These are phyloP conservation scores for Fusarium tuaranense DNA, from an alignment of 2,329 filamentous ascomycete genomes.

Conservation along the genomic window DNA sequence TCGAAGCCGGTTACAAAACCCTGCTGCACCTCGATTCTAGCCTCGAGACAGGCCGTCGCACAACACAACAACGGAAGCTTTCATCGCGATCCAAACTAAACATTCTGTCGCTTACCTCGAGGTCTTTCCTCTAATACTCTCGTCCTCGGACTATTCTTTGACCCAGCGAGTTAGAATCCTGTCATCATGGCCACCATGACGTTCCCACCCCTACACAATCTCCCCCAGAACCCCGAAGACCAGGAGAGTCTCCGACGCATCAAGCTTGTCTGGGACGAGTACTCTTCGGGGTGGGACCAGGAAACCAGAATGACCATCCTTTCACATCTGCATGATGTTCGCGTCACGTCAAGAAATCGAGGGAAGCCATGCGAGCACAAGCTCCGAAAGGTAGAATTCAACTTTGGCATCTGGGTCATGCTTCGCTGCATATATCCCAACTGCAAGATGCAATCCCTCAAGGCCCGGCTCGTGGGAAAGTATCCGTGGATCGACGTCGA, in stretches of 20 bases:
- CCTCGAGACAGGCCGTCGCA: neutral
- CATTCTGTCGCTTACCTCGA: neutral
- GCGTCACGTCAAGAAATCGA: neutral
- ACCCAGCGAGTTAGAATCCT: neutral
- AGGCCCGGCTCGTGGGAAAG: neutral
- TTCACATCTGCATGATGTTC: neutral
- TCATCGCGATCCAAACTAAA: neutral
- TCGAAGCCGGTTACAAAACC: neutral
- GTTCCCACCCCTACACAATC: slow-evolving; percentile 1
- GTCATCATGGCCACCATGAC: neutral
- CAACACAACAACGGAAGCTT: neutral
- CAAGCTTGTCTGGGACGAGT: slow-evolving; percentile 1
- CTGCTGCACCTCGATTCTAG: neutral
- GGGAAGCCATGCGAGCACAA: slow-evolving; percentile 9
- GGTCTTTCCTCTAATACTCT: neutral
- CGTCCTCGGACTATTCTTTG: neutral
- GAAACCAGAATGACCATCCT: neutral
- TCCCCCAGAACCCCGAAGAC: slow-evolving; percentile 9
- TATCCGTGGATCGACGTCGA: slow-evolving; percentile 9
- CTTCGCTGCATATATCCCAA: slow-evolving; percentile 14
- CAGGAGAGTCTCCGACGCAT: slow-evolving; percentile 8
- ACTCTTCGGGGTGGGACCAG: neutral
- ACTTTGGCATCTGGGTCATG: slow-evolving; percentile 21
- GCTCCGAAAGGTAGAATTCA: neutral
- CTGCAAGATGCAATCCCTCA: neutral